Evolutionary conservation across 2,329 filamentous ascomycete genomes (phyloP).

Genomic region (Trichoderma breve): DNA sequence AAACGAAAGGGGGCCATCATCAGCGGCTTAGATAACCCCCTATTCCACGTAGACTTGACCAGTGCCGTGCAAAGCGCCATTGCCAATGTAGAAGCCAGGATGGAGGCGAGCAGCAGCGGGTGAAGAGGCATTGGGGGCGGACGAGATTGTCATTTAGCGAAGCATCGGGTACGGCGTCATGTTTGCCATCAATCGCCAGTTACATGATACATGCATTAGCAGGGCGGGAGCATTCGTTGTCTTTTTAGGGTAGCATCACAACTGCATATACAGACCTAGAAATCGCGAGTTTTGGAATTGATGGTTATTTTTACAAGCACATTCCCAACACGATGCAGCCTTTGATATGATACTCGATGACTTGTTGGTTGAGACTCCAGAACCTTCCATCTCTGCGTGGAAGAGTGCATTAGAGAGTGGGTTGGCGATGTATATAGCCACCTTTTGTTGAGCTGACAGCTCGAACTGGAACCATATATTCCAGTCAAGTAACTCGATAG

Average conservation of each 20-base stretch:
- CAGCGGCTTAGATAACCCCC: constrained; percentile 80
- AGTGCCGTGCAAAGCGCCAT: constrained; percentile 86
- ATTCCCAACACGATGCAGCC: too few species aligned
- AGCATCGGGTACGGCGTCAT: constrained; percentile 4
- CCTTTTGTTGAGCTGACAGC: too few species aligned
- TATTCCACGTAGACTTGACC: constrained; percentile 92
- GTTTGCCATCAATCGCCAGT: neutral
- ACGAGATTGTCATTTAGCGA: neutral
- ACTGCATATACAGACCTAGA: neutral
- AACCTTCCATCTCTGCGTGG: too few species aligned
- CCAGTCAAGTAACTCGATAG: too few species aligned
- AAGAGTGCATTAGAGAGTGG: too few species aligned
- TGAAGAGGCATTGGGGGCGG: neutral
- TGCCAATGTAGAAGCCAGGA: constrained; percentile 66
- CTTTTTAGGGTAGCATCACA: neutral
- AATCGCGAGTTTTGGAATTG: neutral
- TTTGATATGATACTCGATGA: too few species aligned
- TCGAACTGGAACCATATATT: too few species aligned
- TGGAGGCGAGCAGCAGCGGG: constrained; percentile 28
- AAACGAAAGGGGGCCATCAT: constrained; percentile 63
- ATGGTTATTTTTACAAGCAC: neutral
- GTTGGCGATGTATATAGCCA: too few species aligned
- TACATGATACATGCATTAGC: neutral
- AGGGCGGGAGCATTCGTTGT: neutral
- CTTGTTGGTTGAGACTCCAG: too few species aligned